Base-by-base conservation (phyloP, 2,329 filamentous ascomycete genomes). In the Sarocladium strictum region DNA sequence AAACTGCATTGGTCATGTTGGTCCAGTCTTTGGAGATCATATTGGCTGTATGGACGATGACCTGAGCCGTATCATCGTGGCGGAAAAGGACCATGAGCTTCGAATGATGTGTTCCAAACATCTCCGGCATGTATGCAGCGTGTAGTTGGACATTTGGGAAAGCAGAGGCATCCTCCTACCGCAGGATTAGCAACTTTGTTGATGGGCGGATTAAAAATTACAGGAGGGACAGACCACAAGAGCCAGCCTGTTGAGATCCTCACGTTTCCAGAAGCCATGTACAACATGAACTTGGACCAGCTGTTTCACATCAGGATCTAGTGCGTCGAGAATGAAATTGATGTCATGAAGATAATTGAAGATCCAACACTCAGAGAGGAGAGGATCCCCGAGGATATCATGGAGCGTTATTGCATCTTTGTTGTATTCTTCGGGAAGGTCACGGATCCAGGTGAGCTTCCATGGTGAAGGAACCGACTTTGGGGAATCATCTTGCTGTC, bases 21-120 rank as follows among this genome's bases (percentile, higher is more conserved):
- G 76, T 80, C 91, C 91, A 96, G 67, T 96, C 91, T 54, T 85
- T 84, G 3, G 78, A 65, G n/a, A 96, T 93, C 86, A 96, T 90
- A 62, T 96, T 96, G 17, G 91, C 90, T 0, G 91, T 96, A 62
- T 95, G 89, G 27, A 96, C 91, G 55, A 95, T 71, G 5, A 96
- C 73, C 69, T 95, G 87, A 0, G 86, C 88, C 0, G 78, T 81
- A 58, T 87, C 83, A 64, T 96, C 90, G 65, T 88, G 84, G 4
- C 88, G 80, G 58, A 96, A 76, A 3, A 96, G 69, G n/a, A 96
- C 74, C 68, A 96, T 81, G 88, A 96, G 94, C 69, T 96, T 94
- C 12, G 87, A 77, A 61, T 86, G 90, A 67, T 96, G 91, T 0
- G 90, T 96, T 2, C 91, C 91, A 64, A 91, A 95, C 59, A 85